These are phyloP conservation scores for Glycine soja DNA, from an alignment of 306 rosid genomes.

Conservation along the genomic window DNA sequence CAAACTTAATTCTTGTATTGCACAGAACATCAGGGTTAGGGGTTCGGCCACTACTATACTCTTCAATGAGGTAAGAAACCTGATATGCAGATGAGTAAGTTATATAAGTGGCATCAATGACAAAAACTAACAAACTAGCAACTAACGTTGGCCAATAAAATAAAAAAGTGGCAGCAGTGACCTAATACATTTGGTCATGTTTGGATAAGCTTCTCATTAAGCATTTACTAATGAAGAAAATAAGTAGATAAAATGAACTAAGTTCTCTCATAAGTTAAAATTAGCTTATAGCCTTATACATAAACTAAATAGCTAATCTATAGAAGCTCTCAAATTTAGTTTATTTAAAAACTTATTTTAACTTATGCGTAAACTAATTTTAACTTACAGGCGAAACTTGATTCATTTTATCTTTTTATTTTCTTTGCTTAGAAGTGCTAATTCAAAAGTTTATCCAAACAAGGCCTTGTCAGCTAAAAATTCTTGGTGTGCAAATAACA, in stretches of 20 bases:
- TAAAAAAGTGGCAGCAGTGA: background rate
- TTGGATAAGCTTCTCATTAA: background rate
- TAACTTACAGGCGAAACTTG: background rate
- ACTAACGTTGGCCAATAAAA: too few species aligned
- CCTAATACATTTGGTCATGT: background rate
- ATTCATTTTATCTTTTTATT: background rate
- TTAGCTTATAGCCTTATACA: too few species aligned
- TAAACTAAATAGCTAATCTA: too few species aligned
- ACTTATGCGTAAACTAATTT: too few species aligned
- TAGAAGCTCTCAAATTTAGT: background rate
- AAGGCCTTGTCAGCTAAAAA: background rate
- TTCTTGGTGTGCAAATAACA: background rate
- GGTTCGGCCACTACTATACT: slow-evolving; percentile 91
- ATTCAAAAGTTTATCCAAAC: background rate
- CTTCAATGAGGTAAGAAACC: slow-evolving; percentile 90
- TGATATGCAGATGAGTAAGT: slow-evolving; percentile 46
- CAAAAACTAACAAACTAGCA: too few species aligned
- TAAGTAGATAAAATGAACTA: background rate
- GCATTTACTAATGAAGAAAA: background rate
- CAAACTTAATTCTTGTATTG: slow-evolving; percentile 94
- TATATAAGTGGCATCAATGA: background rate
- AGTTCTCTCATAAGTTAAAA: background rate
- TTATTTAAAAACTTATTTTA: background rate
- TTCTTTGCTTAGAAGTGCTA: background rate
- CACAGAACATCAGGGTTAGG: slow-evolving; percentile 96